Evolutionary conservation across 352 stramenopile species (phyloP).

Genomic region (Phytophthora crassamura): DNA sequence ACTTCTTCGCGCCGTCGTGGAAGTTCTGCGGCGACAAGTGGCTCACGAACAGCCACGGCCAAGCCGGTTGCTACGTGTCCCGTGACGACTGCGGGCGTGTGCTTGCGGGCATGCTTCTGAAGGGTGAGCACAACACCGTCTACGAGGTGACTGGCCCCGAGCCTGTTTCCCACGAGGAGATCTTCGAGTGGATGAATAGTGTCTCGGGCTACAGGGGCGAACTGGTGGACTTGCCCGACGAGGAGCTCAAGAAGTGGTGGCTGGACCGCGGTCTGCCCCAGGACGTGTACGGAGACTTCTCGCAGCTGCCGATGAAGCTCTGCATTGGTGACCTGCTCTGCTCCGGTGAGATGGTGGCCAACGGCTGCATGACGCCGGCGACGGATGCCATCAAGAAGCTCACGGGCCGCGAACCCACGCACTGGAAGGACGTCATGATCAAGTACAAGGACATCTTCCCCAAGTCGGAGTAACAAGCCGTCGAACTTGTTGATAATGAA

Average conservation of each 20-base stretch:
- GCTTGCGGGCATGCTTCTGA: slow-evolving; percentile 4
- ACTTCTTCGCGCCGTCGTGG: slow-evolving; percentile 36
- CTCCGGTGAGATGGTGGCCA: slow-evolving; percentile 21
- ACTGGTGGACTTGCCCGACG: slow-evolving; percentile 17
- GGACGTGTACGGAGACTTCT: slow-evolving; percentile 26
- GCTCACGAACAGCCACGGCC: slow-evolving; percentile 30
- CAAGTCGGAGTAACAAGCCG: slow-evolving; percentile 4
- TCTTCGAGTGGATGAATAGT: slow-evolving; percentile 20
- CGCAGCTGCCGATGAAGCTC: slow-evolving; percentile 24
- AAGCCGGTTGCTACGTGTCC: slow-evolving; percentile 22
- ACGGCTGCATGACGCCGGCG: slow-evolving; percentile 16
- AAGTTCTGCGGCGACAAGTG: slow-evolving; percentile 37
- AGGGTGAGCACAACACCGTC: slow-evolving; percentile 20
- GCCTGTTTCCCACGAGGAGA: slow-evolving; percentile 15
- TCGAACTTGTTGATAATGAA: no score
- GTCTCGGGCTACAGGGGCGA: slow-evolving; percentile 17
- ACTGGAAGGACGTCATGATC: slow-evolving; percentile 21
- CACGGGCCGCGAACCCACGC: slow-evolving; percentile 17
- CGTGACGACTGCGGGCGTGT: slow-evolving; percentile 23
- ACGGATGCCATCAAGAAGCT: slow-evolving; percentile 26
- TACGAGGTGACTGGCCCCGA: slow-evolving; percentile 23
- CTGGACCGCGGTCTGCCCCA: slow-evolving; percentile 18
- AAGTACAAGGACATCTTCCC: slow-evolving; percentile 29
- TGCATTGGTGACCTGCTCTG: slow-evolving; percentile 26
- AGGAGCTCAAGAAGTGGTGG: slow-evolving; percentile 25